Conservation (phyloP, 495 filamentous ascomycete genomes). For the Trichoderma gamsii region DNA sequence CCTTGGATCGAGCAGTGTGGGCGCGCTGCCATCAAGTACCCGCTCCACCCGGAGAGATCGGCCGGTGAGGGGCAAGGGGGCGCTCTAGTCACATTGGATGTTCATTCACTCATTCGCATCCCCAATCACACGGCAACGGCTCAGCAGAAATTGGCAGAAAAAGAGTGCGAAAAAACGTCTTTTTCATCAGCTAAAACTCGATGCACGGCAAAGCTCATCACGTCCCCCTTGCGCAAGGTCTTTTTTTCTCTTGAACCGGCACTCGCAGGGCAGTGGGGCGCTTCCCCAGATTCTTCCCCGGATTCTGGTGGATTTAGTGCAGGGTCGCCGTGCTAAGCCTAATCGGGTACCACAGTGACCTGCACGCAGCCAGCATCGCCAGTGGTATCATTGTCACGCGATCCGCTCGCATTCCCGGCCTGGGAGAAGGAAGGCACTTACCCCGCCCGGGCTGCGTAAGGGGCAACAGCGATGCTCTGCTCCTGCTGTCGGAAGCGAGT, state of each 20-base stretch:
- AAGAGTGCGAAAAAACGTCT: not conserved
- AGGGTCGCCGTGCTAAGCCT: not conserved
- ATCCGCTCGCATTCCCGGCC: not conserved
- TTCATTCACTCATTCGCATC: not conserved
- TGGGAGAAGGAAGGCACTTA: not conserved
- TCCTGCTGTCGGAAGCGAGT: not conserved
- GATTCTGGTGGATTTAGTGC: not conserved
- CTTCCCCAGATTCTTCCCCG: constrained; percentile 10
- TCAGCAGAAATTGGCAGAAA: not conserved
- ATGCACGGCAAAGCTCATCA: not conserved
- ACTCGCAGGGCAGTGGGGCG: not conserved
- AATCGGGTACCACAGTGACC: not conserved
- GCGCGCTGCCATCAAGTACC: not conserved
- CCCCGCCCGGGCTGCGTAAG: constrained; percentile 9
- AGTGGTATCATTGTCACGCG: constrained; percentile 10
- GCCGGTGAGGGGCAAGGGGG: constrained; percentile 1
- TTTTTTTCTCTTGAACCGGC: not conserved
- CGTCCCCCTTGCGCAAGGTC: not conserved
- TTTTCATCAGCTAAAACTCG: not conserved
- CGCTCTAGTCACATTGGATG: not conserved
- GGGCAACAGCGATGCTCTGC: not conserved
- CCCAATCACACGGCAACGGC: not conserved
- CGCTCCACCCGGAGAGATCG: constrained; percentile 3
- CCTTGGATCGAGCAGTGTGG: not conserved
- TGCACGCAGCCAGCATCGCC: not conserved